Conservation (phyloP, 371 early-diverging fungal genomes). For the Apophysomyces variabilis region DNA sequence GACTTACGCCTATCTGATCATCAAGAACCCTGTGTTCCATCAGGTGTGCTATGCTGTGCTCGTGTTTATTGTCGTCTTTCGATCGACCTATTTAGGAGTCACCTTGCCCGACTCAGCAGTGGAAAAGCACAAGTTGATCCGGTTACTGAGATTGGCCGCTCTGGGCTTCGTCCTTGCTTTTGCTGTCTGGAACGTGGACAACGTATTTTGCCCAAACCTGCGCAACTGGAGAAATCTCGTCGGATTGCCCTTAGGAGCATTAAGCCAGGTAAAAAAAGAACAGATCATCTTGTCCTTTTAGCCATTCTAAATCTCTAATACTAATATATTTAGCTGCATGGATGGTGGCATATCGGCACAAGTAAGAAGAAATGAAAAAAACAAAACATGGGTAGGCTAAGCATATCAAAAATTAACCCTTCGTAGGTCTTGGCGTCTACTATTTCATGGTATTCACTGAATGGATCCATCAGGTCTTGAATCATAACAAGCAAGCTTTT, state of each 20-base stretch:
- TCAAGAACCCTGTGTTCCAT: slow-evolving; percentile 76
- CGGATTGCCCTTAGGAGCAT: slow-evolving; percentile 56
- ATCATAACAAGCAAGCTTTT: slow-evolving; percentile 18
- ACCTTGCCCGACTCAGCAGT: slow-evolving; percentile 35
- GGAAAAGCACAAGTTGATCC: slow-evolving; percentile 38
- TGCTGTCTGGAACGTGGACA: slow-evolving; percentile 82
- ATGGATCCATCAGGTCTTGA: slow-evolving; percentile 38
- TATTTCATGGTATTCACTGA: slow-evolving; percentile 46
- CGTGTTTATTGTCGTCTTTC: slow-evolving; percentile 51
- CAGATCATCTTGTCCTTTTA: not conserved
- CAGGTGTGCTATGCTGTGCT: slow-evolving; percentile 71
- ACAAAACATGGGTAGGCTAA: not conserved
- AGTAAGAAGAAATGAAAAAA: slow-evolving; percentile 21
- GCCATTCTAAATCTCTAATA: not conserved
- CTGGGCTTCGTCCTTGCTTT: slow-evolving; percentile 65
- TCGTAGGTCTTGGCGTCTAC: slow-evolving; percentile 40
- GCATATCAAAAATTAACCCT: not conserved
- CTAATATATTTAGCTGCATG: slow-evolving; percentile 66
- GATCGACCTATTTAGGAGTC: slow-evolving; percentile 43
- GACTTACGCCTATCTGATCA: slow-evolving; percentile 68
- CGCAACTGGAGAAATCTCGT: slow-evolving; percentile 53
- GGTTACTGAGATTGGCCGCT: slow-evolving; percentile 40
- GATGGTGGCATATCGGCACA: slow-evolving; percentile 81
- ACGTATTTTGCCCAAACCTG: slow-evolving; percentile 64
- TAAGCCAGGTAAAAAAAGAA: slow-evolving; percentile 42